Conservation (phyloP, 2,329 filamentous ascomycete genomes). For the Botrytis fabae region DNA sequence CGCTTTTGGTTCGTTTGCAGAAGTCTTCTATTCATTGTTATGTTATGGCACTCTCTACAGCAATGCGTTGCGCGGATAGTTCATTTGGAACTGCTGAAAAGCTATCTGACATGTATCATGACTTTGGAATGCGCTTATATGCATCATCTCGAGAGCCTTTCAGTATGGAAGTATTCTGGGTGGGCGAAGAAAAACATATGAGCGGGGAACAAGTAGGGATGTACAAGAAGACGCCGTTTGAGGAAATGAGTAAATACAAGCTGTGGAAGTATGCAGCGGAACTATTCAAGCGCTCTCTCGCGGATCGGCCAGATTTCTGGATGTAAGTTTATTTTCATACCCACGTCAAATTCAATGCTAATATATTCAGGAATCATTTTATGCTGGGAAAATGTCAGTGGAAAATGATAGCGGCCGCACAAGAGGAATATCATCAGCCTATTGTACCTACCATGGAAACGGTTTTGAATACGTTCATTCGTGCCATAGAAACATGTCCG, state of each 20-base stretch:
- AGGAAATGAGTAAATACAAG: slow-evolving; percentile 57
- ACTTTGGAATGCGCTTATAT: slow-evolving; percentile 69
- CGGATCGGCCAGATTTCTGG: slow-evolving; percentile 62
- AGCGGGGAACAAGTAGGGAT: slow-evolving; percentile 51
- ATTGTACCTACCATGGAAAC: slow-evolving; percentile 42
- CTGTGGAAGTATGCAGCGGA: slow-evolving; percentile 65
- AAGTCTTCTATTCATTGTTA: slow-evolving; percentile 47
- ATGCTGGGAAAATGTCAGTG: slow-evolving; percentile 71
- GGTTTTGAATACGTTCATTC: slow-evolving; percentile 57
- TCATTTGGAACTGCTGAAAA: slow-evolving; percentile 54
- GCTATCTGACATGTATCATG: slow-evolving; percentile 65
- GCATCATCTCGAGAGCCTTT: slow-evolving; percentile 68
- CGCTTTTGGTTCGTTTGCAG: slow-evolving; percentile 42
- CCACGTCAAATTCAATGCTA: slow-evolving; percentile 28
- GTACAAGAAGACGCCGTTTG: slow-evolving; percentile 58
- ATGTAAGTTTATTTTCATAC: slow-evolving; percentile 46
- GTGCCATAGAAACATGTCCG: slow-evolving; percentile 61
- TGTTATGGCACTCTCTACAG: slow-evolving; percentile 65
- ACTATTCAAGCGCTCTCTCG: slow-evolving; percentile 60
- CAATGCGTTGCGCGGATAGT: slow-evolving; percentile 56
- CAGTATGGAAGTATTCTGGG: slow-evolving; percentile 63
- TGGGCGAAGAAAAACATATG: slow-evolving; percentile 63
- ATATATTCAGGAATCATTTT: slow-evolving; percentile 56
- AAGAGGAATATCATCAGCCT: slow-evolving; percentile 43
- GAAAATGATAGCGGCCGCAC: slow-evolving; percentile 63